Evolutionary conservation across 2,329 filamentous ascomycete species (phyloP), one percentile per base, ranked within the genome.

Genomic region (Exserohilum rostratum): DNA sequence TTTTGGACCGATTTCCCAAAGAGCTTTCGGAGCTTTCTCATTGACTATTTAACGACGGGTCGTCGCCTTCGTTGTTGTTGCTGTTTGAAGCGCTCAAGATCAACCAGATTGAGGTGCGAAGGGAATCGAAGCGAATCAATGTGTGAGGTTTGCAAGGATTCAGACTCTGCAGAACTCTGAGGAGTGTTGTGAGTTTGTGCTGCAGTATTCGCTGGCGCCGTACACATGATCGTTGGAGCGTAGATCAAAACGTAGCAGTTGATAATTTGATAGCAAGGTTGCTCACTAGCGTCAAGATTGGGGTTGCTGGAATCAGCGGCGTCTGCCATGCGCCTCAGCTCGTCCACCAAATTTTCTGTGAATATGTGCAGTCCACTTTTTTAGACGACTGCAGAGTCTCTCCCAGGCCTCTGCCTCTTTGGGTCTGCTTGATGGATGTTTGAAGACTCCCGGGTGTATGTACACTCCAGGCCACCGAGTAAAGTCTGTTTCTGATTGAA

Each of bases 401-500:
- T 67, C 51, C 67, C 61, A 71, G 13, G 57, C 62, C 11, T 68
- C 64, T 5, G 54, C 44, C 9, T 65, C 57, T 45, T 17, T 40
- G n/a, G 46, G 50, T 9, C 37, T 55, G 27, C 55, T 53, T 6
- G 50, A 42, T 3, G 58, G 30, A 40, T 59, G 46, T 20, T 56
- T 61, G 31, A 71, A 71, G 1, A 54, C 38, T 6, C 67, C 67
- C 2, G 66, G 66, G 45, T 63, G 53, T n/a, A 69, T 39, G 44
- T 69, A 63, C 2, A 67, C 58, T 22, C 61, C 67, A 13, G 64
- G 63, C 57, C 59, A 67, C 40, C 46, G 52, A 37, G 50, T 57
- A 39, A 67, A 61, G 37, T 69, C 58, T 34, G 53, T 6, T 15
- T 60, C 47, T 44, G 35, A 48, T 38, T 37, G 50, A 15, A 30